Percentiles rank a stretch among this genome's conserved stretches.
These are phyloP conservation scores for Mercurialis annua DNA, from an alignment of 345 rosid genomes.

Conservation along the genomic window DNA sequence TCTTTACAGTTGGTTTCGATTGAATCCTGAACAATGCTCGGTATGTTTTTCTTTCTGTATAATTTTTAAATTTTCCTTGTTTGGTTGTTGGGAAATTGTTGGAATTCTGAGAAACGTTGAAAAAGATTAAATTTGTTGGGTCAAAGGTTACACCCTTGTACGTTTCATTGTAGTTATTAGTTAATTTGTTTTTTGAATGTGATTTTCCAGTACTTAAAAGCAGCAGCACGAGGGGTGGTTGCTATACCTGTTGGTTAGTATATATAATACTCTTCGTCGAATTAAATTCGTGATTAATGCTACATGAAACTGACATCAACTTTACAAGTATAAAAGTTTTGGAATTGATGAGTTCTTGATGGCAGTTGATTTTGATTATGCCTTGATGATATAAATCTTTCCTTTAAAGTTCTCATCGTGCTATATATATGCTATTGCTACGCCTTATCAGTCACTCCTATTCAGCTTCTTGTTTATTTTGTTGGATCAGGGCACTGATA, in stretches of 20 bases:
- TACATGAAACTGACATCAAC: too few relatives aligned
- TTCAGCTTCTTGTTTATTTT: background rate
- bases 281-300: background rate
- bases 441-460: too few relatives aligned
- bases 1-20: conserved; percentile 53
- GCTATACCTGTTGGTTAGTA: conserved; percentile 70
- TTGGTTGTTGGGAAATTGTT: background rate
- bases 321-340: too few relatives aligned
- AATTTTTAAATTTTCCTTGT: too few relatives aligned
- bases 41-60: too few relatives aligned
- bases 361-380: too few relatives aligned
- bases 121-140: background rate
- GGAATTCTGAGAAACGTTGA: background rate
- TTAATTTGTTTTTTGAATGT: conserved; percentile 4
- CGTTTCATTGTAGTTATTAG: background rate
- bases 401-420: too few relatives aligned
- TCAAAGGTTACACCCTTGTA: background rate
- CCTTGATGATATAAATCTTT: background rate
- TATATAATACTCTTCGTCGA: background rate
- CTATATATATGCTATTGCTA: too few relatives aligned
- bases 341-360: too few relatives aligned
- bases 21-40: conserved; percentile 53
- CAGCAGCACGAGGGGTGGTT: conserved; percentile 52
- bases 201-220: conserved; percentile 58
- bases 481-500: background rate